Evolutionary conservation across 768 basidiomycete species (phyloP), one percentile per base, ranked within the genome.

Genomic region (Symmetrospora coprosmae): DNA sequence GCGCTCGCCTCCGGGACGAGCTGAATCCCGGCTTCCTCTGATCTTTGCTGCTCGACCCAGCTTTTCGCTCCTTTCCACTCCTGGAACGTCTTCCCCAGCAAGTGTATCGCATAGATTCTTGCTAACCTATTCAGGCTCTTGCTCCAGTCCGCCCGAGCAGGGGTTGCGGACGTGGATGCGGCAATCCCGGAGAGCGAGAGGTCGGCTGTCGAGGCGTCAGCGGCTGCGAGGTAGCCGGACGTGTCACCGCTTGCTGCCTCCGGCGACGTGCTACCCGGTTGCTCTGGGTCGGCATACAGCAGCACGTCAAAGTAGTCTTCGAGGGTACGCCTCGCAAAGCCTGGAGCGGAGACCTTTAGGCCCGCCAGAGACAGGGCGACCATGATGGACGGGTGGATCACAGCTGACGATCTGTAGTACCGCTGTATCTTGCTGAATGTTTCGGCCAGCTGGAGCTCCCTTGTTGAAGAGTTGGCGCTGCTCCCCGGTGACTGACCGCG

Each of bases 101-200:
- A 38, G 25, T 58, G 39, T 13, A 58, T 27, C n/a, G 39, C 37
- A 35, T 45, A 58, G 27, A 58, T 58, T 43, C 55, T 43, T 31
- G 23, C 31, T 17, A 58, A 43, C 2, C 55, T 4, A 33, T 45
- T 25, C 40, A 58, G 31, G 33, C 49, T 50, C 31, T 34, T 50
- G 9, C 23, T 50, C 21, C 55, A 27, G 23, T 30, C 46, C 11
- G 38, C 30, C 19, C 16, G 14, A 4, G 49, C 5, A 33, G 49
- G 11, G 33, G 4, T 50, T 27, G 49, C 30, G 17, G 7, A 21
- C 19, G 4, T 3, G 19, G 9, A 23, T 46, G 45, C 9, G 9
- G 31, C 55, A 7, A 58, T 58, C 17, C 55, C 55, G n/a, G 55
- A 58, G 5, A 58, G 55, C 21, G 55, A 58, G 13, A 58, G 43